A percentile compares a stretch with the other conserved stretches of the same genome.
Conservation (phyloP, 2,329 filamentous ascomycete species). For the Arthrobotrys sphaeroides region DNA sequence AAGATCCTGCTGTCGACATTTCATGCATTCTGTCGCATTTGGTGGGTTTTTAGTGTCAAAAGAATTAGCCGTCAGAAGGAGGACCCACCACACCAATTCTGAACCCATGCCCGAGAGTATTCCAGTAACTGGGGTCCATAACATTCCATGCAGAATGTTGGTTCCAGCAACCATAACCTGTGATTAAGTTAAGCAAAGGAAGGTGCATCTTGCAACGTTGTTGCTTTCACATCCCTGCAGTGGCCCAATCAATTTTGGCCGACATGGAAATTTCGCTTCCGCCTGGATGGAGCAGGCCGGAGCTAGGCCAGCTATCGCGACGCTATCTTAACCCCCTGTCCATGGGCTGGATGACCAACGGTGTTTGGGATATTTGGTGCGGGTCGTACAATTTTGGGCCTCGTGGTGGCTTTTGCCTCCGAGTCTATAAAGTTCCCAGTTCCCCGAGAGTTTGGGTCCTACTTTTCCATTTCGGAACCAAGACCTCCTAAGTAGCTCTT, state of each 20-base stretch:
- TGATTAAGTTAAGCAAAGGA: conserved; percentile 11
- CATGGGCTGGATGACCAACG: conserved; percentile 5
- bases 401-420: conserved; percentile 10
- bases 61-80: conserved; percentile 25
- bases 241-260: not conserved
- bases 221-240: not conserved
- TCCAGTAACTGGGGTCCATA: conserved; percentile 23
- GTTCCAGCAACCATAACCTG: conserved; percentile 5
- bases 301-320: conserved; percentile 22
- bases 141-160: conserved; percentile 26
- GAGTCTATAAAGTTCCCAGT: conserved; percentile 15
- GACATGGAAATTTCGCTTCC: conserved; percentile 36
- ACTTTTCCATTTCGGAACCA: conserved; percentile 10
- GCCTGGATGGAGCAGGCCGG: conserved; percentile 30
- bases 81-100: conserved; percentile 47
- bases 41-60: conserved; percentile 35
- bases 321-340: not conserved
- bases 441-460: conserved; percentile 2
- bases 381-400: conserved; percentile 9
- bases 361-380: conserved; percentile 13
- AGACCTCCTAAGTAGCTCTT: not conserved
- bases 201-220: conserved; percentile 14
- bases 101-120: conserved; percentile 19
- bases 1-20: conserved; percentile 7
- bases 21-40: conserved; percentile 1